phyloP scores from a whole-genome alignment of 257 asterid species.

The Haberlea rhodopensis region DNA sequence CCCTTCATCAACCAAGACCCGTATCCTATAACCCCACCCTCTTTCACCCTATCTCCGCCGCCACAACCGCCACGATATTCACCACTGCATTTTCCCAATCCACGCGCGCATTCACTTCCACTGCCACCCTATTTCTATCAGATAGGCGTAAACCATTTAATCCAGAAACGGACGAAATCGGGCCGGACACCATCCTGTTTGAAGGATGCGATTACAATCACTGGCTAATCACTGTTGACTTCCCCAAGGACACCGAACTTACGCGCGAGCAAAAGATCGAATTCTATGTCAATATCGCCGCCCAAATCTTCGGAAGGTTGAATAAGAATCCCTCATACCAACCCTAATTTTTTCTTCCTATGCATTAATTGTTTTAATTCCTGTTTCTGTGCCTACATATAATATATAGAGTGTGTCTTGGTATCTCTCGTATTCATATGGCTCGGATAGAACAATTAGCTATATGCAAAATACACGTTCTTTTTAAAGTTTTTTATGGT shows the following conservation, averaged over 20 bases:
- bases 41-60: constrained; percentile 24
- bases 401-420: no score
- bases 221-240: constrained; percentile 85
- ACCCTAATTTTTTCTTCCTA: background rate
- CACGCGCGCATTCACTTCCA: constrained; percentile 43
- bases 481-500: no score
- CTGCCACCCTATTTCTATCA: constrained; percentile 35
- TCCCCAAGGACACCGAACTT: constrained; percentile 50
- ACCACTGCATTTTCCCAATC: constrained; percentile 20
- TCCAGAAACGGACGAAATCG: constrained; percentile 51
- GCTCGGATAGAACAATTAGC: background rate
- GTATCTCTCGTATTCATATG: no score
- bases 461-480: no score
- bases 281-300: constrained; percentile 65
- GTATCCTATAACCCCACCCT: constrained; percentile 17
- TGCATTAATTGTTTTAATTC: background rate
- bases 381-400: background rate
- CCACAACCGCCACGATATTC: constrained; percentile 11
- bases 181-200: constrained; percentile 78
- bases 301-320: constrained; percentile 88
- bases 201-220: constrained; percentile 98
- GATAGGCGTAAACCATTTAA: constrained; percentile 39
- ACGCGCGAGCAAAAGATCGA: constrained; percentile 72
- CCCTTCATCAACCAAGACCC: constrained; percentile 30
- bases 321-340: background rate